These are phyloP conservation scores for Fraxinus cuspidata DNA, from an alignment of 257 asterid genomes.

Conservation along the genomic window DNA sequence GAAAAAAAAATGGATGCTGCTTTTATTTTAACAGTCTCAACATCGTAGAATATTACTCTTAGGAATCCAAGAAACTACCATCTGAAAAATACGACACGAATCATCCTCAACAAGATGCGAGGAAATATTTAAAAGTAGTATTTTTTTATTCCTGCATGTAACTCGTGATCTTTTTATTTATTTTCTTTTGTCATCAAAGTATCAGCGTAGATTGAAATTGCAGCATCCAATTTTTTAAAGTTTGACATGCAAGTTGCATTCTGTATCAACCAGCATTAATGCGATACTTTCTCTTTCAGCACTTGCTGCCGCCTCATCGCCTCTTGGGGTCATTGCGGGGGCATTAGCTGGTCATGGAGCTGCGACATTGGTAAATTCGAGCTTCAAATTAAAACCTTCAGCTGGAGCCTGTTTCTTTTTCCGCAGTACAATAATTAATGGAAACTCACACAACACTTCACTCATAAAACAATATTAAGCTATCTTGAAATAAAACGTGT, in stretches of 20 bases:
- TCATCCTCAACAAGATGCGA: not conserved
- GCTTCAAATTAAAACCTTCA: slow-evolving; percentile 4
- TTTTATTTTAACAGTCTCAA: not conserved
- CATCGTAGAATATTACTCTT: too few relatives aligned
- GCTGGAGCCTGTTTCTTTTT: not conserved
- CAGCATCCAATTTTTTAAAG: too few relatives aligned
- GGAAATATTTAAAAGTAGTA: not conserved
- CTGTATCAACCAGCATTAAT: slow-evolving; percentile 21
- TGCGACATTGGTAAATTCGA: slow-evolving; percentile 68
- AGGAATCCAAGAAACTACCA: too few relatives aligned
- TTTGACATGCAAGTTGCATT: too few relatives aligned
- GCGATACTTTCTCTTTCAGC: slow-evolving; percentile 42
- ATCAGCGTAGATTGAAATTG: too few relatives aligned
- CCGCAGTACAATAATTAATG: not conserved
- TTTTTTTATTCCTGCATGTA: not conserved
- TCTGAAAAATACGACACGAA: not conserved
- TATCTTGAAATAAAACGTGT: too few relatives aligned
- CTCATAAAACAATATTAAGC: too few relatives aligned
- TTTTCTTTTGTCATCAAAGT: too few relatives aligned
- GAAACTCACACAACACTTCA: not conserved
- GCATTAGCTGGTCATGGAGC: slow-evolving; percentile 95
- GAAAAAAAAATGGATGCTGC: not conserved
- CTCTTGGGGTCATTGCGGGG: slow-evolving; percentile 93
- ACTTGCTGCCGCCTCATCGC: slow-evolving; percentile 97
- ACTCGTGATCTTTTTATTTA: not conserved